These are phyloP conservation scores for Colletotrichum siamense DNA, from an alignment of 2,329 filamentous ascomycete genomes.

Conservation along the genomic window DNA sequence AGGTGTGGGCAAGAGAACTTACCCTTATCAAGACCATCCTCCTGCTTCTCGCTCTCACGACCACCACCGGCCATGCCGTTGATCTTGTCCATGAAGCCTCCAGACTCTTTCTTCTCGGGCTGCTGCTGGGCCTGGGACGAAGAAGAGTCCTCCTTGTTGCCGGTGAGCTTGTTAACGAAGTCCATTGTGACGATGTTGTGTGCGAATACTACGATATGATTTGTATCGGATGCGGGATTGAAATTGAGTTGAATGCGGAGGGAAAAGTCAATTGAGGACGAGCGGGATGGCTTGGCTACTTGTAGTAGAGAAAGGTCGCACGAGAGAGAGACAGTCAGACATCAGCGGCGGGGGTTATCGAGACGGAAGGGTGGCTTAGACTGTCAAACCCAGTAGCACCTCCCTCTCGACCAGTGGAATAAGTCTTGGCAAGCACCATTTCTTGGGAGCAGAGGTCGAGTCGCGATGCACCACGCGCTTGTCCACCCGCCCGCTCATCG, in stretches of 20 bases:
- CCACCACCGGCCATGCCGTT: constrained; percentile 78
- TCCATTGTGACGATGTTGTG: constrained; percentile 49
- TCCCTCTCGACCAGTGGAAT: background rate
- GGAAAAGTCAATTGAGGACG: background rate
- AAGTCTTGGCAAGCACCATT: constrained; percentile 3
- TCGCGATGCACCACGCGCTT: background rate
- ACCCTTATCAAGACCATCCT: constrained; percentile 86
- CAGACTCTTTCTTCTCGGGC: constrained; percentile 39
- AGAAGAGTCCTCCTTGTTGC: constrained; percentile 33
- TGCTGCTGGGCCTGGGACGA: constrained; percentile 32
- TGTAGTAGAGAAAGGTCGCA: constrained; percentile 6
- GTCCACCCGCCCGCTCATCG: background rate
- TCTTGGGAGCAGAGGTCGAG: background rate
- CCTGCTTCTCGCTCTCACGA: constrained; percentile 77
- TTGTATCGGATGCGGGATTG: background rate
- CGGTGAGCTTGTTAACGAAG: constrained; percentile 57
- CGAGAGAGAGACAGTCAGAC: background rate
- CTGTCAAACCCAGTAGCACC: background rate
- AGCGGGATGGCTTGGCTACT: constrained; percentile 16
- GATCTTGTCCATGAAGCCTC: constrained; percentile 72
- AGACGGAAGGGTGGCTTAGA: constrained; percentile 14
- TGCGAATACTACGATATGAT: background rate
- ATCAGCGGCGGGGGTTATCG: constrained; percentile 14
- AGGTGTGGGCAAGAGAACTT: background rate
- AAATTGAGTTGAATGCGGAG: background rate